These are phyloP conservation scores for Exophiala mesophila DNA, from an alignment of 2,329 filamentous ascomycete genomes.

Conservation along the genomic window DNA sequence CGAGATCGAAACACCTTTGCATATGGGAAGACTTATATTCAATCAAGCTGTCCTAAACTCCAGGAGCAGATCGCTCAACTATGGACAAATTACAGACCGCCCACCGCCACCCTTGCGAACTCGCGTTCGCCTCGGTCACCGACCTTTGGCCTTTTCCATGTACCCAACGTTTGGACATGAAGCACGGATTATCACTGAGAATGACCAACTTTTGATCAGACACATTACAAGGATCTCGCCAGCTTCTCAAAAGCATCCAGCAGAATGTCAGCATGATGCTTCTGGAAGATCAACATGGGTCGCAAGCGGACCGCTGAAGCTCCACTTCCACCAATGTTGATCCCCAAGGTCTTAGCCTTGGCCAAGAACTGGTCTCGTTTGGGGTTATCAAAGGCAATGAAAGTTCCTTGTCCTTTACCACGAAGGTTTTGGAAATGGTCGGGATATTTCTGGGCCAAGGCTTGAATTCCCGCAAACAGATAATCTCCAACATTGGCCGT, in stretches of 20 bases:
- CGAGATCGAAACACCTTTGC: no score
- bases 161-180: no score
- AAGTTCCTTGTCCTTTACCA: constrained; percentile 83
- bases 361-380: constrained; percentile 72
- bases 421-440: constrained; percentile 75
- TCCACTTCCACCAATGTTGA: constrained; percentile 85
- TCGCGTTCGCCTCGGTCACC: no score
- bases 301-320: constrained; percentile 69
- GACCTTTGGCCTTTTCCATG: no score
- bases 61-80: neutral
- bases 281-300: constrained; percentile 90
- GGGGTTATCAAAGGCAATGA: constrained; percentile 86
- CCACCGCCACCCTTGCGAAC: no score
- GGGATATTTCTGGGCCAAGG: constrained; percentile 66
- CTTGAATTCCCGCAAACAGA: constrained; percentile 65
- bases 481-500: constrained; percentile 76
- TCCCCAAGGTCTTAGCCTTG: constrained; percentile 71
- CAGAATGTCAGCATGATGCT: constrained; percentile 79
- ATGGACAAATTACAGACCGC: no score
- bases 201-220: no score
- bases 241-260: constrained; percentile 74
- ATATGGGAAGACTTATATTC: no score
- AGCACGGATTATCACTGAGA: no score
- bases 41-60: neutral
- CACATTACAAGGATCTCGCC: constrained; percentile 39